These are phyloP conservation scores for Pseudognaphalium luteoalbum DNA, from an alignment of 129 eudicot species.

Conservation along the genomic window DNA sequence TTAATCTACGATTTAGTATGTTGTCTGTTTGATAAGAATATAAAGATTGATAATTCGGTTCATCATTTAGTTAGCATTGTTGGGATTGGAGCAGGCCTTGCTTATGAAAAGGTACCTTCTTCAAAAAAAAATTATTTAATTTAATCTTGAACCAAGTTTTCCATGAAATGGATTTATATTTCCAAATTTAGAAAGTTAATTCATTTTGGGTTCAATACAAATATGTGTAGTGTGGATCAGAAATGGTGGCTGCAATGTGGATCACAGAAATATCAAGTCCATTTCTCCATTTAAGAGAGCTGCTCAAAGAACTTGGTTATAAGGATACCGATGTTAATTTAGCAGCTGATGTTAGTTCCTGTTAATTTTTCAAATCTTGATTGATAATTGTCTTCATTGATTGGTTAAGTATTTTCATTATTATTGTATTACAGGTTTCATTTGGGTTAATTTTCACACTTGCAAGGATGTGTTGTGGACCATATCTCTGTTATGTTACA, in stretches of 20 bases:
- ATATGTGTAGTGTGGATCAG: constrained; percentile 78
- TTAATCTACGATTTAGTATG: constrained; percentile 75
- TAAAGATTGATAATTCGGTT: constrained; percentile 66
- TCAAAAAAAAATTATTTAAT: no score
- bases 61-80: constrained; percentile 87
- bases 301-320: constrained; percentile 83
- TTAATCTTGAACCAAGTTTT: not conserved
- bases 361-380: not conserved
- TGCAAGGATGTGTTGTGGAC: constrained; percentile 89
- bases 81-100: constrained; percentile 77
- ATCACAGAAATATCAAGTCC: constrained; percentile 93
- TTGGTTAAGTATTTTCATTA: not conserved
- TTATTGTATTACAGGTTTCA: constrained; percentile 43
- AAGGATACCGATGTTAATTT: constrained; percentile 73
- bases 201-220: not conserved
- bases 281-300: constrained; percentile 82
- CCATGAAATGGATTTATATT: not conserved
- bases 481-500: constrained; percentile 77
- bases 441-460: constrained; percentile 70
- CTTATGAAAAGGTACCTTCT: constrained; percentile 83
- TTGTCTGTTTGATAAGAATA: constrained; percentile 54
- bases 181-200: constrained; percentile 14
- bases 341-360: constrained; percentile 82
- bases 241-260: constrained; percentile 83
- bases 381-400: not conserved